A percentile compares a stretch with the other conserved stretches of the same genome.
Conservation (phyloP, 306 rosid species). For the Cicer judaicum region DNA sequence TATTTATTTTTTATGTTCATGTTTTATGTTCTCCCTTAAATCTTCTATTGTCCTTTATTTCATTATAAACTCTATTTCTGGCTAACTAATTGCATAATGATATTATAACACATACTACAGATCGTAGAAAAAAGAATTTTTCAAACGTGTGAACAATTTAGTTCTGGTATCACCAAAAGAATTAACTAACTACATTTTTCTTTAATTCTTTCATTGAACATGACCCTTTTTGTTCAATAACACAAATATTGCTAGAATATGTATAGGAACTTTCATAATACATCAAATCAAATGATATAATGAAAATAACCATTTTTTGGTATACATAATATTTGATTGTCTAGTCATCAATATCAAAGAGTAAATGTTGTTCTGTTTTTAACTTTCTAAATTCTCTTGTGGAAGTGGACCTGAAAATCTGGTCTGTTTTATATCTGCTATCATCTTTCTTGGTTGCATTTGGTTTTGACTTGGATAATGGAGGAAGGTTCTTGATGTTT, state of each 20-base stretch:
- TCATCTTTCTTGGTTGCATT: conserved; percentile 45
- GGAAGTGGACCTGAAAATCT: conserved; percentile 65
- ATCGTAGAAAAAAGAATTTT: background rate
- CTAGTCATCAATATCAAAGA: conserved; percentile 49
- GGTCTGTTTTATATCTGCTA: conserved; percentile 47
- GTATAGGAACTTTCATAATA: conserved; percentile 24
- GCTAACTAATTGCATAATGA: conserved; percentile 5
- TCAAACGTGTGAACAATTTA: background rate
- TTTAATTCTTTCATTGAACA: conserved; percentile 16
- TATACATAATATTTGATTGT: conserved; percentile 29
- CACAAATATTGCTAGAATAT: conserved; percentile 24
- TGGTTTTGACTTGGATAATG: conserved; percentile 58
- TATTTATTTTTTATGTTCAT: too few relatives aligned
- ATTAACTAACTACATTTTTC: background rate
- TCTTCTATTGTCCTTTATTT: too few relatives aligned
- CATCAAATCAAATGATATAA: conserved; percentile 40
- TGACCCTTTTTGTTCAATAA: background rate
- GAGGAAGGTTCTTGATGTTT: conserved; percentile 54
- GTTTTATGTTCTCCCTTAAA: too few relatives aligned
- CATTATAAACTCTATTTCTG: too few relatives aligned
- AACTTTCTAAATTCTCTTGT: conserved; percentile 68
- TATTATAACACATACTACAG: background rate
- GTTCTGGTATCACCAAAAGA: background rate
- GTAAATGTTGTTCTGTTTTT: conserved; percentile 45
- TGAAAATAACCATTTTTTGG: conserved; percentile 15